Evolutionary conservation across 164 flowering plant species (phyloP), one percentile per base, ranked within the genome.

Genomic region (Piper betle): DNA sequence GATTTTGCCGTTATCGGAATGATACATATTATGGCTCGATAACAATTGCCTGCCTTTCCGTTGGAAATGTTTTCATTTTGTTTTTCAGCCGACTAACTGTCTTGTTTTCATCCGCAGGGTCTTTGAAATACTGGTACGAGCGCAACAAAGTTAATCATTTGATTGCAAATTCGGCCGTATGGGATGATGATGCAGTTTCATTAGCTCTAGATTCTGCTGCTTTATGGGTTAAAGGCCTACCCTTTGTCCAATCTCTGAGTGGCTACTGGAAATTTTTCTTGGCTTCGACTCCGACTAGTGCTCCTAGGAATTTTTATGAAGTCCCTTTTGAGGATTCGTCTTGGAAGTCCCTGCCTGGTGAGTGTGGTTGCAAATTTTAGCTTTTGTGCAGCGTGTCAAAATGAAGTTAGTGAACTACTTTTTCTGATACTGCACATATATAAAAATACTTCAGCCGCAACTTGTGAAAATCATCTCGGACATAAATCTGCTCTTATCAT

Each of bases 121-220:
- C 94, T 71, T 80, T 93, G 52, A 83, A 72, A 64, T 93, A 80
- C 75, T 93, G 98, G 98, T 70, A 76, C 63, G 83, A 82, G 57
- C 84, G 96, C 48, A 90, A 69, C 73, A 87, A 90, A 69, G 96
- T 85, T 62, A 83, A 85, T 63, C 63, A 67, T 66, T 41, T 76
- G 52, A 85, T 70, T n/a, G 68, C 96, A 15, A 75, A 70, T 18
- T 73, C 84, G 52, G 97, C 96, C 50, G 78, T 72, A 60, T 93
- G 98, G 98, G 72, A 85, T 74, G 98, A 93, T 69, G 86, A 82
- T 74, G 92, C 98, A 62, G 92, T 90, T 66, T 54, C 68, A 41
- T 73, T 67, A 64, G 90, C 97, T 67, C 80, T 93, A 68, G 87
- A 86, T 57, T 67, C 80, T 72, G 97, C 98, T 48, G 76, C 85